A percentile compares a stretch with the other conserved stretches of the same genome.
phyloP scores from a whole-genome alignment of 1,284 basidiomycete species.

The Marasmius fiardii region DNA sequence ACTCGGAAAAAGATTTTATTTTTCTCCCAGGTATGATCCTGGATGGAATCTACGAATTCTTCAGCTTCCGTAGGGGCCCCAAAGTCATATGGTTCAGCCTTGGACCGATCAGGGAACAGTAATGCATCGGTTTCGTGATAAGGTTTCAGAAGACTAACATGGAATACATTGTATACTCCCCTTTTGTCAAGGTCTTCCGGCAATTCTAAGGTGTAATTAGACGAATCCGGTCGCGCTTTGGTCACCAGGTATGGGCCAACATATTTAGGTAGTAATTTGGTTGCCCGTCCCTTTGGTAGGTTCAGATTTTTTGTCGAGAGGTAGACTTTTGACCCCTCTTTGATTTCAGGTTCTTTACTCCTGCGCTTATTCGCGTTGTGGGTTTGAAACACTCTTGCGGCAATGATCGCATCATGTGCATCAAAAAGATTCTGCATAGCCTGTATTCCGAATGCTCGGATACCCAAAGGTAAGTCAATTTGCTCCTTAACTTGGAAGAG shows the following conservation, averaged over 20 bases:
- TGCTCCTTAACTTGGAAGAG: too few species aligned
- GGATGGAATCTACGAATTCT: background rate
- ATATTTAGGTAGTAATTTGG: too few species aligned
- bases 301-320: too few species aligned
- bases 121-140: background rate
- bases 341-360: conserved; percentile 2
- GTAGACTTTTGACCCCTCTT: conserved; percentile 9
- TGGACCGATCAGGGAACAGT: background rate
- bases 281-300: too few species aligned
- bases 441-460: too few species aligned
- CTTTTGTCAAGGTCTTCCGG: conserved; percentile 19
- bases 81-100: conserved; percentile 2
- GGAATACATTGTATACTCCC: conserved; percentile 20
- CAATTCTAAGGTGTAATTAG: conserved; percentile 26
- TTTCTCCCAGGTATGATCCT: too few species aligned
- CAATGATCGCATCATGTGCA: conserved; percentile 28
- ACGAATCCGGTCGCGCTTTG: conserved; percentile 17
- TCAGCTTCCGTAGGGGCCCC: background rate
- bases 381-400: conserved; percentile 21
- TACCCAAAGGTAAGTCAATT: too few species aligned
- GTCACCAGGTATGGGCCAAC: conserved; percentile 28
- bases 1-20: too few species aligned
- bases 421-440: conserved; percentile 19
- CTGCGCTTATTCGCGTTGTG: conserved; percentile 21
- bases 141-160: conserved; percentile 12